These are phyloP conservation scores for Jacaranda copaia DNA, from an alignment of 257 asterid genomes.

Conservation along the genomic window DNA sequence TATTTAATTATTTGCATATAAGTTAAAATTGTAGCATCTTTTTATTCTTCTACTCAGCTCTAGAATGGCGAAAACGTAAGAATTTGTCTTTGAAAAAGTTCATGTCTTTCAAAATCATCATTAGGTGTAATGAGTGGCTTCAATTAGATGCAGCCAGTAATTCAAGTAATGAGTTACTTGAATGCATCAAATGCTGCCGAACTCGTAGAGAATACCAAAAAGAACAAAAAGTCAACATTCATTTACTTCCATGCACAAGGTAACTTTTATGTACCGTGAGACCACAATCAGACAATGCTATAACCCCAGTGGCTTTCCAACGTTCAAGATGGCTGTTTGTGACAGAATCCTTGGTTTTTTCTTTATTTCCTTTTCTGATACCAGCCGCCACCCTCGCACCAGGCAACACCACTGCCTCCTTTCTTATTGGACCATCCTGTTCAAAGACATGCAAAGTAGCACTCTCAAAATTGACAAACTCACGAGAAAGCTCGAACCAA, in stretches of 20 bases:
- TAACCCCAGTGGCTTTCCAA: conserved; percentile 80
- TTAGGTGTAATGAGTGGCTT: not conserved
- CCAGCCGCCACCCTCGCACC: conserved; percentile 43
- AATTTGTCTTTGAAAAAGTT: not conserved
- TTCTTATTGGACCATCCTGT: conserved; percentile 77
- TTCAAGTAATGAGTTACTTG: not conserved
- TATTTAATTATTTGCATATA: not conserved
- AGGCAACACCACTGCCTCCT: conserved; percentile 47
- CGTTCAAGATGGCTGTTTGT: conserved; percentile 57
- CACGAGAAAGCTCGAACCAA: not conserved
- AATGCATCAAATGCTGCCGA: conserved; percentile 13
- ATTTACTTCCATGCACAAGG: conserved; percentile 18
- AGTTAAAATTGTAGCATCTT: not conserved
- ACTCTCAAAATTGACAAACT: conserved; percentile 15
- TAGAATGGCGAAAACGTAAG: not conserved
- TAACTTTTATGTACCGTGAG: conserved; percentile 58
- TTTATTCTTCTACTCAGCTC: not conserved
- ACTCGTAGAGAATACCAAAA: not conserved
- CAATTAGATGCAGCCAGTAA: conserved; percentile 3
- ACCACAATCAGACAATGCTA: conserved; percentile 61
- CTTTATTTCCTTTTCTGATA: conserved; percentile 41
- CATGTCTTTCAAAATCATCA: not conserved
- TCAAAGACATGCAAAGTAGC: conserved; percentile 29
- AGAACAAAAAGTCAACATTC: conserved; percentile 6
- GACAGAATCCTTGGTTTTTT: conserved; percentile 41